Evolutionary conservation across 305 asterid genomes (phyloP).

Genomic region (Salvia sclarea): DNA sequence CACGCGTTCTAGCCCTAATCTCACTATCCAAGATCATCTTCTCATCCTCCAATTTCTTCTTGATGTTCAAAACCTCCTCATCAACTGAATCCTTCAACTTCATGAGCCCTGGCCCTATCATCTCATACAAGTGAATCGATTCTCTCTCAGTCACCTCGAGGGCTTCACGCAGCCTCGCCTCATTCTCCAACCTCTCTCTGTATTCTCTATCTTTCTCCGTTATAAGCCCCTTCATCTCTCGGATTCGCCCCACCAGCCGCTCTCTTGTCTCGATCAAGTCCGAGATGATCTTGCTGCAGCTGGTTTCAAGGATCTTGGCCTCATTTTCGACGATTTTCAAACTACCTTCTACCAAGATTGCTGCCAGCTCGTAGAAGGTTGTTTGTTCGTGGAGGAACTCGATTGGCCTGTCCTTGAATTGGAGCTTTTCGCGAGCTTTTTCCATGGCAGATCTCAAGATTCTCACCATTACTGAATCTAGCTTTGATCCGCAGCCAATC

Average conservation of each 20-base stretch:
- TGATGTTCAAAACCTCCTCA: conserved; percentile 56
- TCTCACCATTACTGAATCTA: conserved; percentile 65
- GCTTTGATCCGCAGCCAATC: conserved; percentile 56
- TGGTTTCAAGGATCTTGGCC: conserved; percentile 49
- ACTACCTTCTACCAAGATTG: conserved; percentile 71
- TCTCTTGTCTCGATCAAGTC: conserved; percentile 61
- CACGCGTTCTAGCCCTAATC: conserved; percentile 36
- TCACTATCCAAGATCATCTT: conserved; percentile 29
- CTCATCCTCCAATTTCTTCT: conserved; percentile 61
- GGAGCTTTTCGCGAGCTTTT: conserved; percentile 67
- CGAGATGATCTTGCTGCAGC: conserved; percentile 49
- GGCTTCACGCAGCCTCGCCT: conserved; percentile 46
- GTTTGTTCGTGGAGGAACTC: conserved; percentile 70
- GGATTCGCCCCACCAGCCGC: conserved; percentile 64
- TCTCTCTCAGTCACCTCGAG: conserved; percentile 61
- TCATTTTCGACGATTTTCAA: conserved; percentile 52
- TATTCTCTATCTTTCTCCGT: conserved; percentile 59
- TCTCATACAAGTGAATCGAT: conserved; percentile 36
- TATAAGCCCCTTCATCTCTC: conserved; percentile 59
- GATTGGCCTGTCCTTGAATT: conserved; percentile 65
- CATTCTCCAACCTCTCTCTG: conserved; percentile 55
- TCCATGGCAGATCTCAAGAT: conserved; percentile 82
- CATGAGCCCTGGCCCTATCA: conserved; percentile 37
- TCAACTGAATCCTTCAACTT: conserved; percentile 52
- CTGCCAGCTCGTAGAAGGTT: conserved; percentile 66